Evolutionary conservation across 768 basidiomycete species (phyloP), one percentile per base, ranked within the genome.

Genomic region (Sarcodon sp.): DNA sequence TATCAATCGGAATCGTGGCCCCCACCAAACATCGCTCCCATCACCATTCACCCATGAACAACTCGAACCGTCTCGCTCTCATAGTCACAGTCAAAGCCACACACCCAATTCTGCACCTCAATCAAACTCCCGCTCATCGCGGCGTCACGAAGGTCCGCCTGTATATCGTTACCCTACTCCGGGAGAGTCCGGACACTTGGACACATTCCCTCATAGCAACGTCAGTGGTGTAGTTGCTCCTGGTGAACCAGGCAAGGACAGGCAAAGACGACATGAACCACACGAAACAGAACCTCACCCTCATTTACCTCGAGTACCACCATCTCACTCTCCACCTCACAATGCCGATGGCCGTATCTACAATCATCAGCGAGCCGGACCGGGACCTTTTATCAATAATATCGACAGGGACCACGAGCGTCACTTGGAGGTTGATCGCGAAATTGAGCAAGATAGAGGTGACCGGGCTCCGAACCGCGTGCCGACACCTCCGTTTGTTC

Each of bases 301-400:
- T 37, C 43, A 31, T 33, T 46, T 35, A 15, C 16, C 49, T 12
- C 21, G 32, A 11, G 31, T 35, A 32, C 49, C 34, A 27, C 47
- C 46, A 10, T 16, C 8, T 27, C 21, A 11, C 46, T 47, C 15
- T 33, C 35, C 35, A 43, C 48, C 21, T 33, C 47, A 15, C 53
- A 49, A 32, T 57, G 59, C 59, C 51, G 59, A 66, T 47, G 52
- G 64, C 51, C 72, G 73, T 55, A 61, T 71, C 43, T 84, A 84
- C 59, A 69, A 69, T 51, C 82, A 84, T 62, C 82, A 83, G 61
- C 78, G 80, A 47, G 57, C 80, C 55, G 81, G 80, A 6, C 79
- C 80, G 36, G 79, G 70, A 3, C 68, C 76, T 21, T 76, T 71
- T 54, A 68, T 80, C 43, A 73, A 71, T 53, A 59, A 62, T 35